Percentiles rank a stretch among this genome's conserved stretches.
Conservation (phyloP, 345 rosid genomes). For the Hibiscus syriacus region DNA sequence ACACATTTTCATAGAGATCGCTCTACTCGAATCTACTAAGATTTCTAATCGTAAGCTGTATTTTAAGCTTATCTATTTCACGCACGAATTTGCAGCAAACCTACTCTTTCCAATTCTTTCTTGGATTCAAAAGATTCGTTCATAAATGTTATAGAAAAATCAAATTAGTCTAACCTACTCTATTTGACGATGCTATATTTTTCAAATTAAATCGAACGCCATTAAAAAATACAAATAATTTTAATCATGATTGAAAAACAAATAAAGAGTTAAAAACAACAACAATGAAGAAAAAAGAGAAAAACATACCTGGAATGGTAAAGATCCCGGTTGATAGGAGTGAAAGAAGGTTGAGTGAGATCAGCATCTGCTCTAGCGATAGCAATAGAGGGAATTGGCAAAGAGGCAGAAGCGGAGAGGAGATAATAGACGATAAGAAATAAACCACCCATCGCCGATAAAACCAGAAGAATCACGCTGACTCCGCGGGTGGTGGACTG, state of each 20-base stretch:
- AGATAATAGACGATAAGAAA: conserved; percentile 13
- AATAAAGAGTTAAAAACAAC: neutral
- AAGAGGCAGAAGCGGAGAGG: conserved; percentile 11
- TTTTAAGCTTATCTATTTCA: neutral
- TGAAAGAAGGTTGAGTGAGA: conserved; percentile 24
- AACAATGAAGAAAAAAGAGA: neutral
- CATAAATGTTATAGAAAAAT: no score
- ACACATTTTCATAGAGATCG: no score
- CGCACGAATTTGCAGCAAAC: neutral
- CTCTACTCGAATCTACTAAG: neutral
- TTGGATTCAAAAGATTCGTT: no score
- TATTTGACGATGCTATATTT: neutral
- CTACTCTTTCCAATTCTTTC: neutral
- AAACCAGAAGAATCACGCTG: neutral
- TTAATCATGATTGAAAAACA: neutral
- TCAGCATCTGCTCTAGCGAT: conserved; percentile 18
- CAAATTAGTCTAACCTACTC: no score
- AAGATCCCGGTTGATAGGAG: conserved; percentile 72
- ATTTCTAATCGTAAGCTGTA: neutral
- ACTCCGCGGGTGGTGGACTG: neutral
- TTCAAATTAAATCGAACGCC: neutral
- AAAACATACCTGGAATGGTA: conserved; percentile 56
- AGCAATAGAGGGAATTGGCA: conserved; percentile 9
- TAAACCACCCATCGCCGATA: conserved; percentile 8
- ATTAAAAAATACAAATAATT: neutral